Base-by-base conservation (phyloP, 257 asterid species). In the Nicotiana knightiana region DNA sequence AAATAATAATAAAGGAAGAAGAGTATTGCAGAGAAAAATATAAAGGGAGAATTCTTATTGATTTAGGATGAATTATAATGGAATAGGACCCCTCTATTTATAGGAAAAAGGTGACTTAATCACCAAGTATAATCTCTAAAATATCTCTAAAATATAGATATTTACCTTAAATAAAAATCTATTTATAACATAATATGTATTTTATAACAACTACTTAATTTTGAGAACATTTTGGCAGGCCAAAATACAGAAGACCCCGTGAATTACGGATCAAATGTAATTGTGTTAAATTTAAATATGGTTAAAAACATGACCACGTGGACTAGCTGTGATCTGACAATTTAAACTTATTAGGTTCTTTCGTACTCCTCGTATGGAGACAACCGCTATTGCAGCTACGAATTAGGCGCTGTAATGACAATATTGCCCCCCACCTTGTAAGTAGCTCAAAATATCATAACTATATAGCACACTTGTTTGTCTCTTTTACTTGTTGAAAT, bases 191-290 rank as follows among this genome's bases (percentile, higher is more conserved):
- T 28, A 28, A 28, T 28, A 28, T 28, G 30, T 28, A 28, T 28
- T 28, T 28, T 28, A 28, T 28, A 28, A 28, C 30, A 21, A 21
- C 33, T 39, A 39, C 48, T 6, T 7, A 43, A 43, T 7, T 57
- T 57, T 57, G 10, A 57, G 3, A 57, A 18, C 3, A 57, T 5
- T 17, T 57, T 17, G 10, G 18, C 26, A 16, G 61, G 24, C 24
- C 4, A 63, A 11, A 63, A 1, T 3, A 9, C 15, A 54, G 61
- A 67, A 77, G 76, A 18, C 55, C 4, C 87, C 92, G 88, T 39
- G 28, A 85, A 88, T 84, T 67, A 79, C 86, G 97, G 94, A 92
- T 92, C 94, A 83, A 63, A 86, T 77, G 43, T 66, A 78, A 28
- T 2, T 83, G 59, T 71, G 70, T 81, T 59, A 43, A 9, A 54